Evolutionary conservation across 2,329 filamentous ascomycete genomes (phyloP).

Genomic region (Tympanopsis confertula): DNA sequence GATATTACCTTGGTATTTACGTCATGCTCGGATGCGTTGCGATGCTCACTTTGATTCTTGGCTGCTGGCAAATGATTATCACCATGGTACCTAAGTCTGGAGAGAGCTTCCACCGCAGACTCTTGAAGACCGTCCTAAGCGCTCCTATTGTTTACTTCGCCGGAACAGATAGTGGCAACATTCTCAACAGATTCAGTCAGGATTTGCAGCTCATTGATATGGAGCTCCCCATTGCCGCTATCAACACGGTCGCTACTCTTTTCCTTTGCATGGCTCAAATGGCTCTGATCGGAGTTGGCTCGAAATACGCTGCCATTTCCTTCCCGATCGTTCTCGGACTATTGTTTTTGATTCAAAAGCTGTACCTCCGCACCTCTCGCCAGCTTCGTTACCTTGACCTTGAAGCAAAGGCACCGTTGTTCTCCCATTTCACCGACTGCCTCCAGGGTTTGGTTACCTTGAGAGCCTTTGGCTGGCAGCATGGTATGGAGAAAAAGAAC

Average conservation of each 20-base stretch:
- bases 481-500: constrained; percentile 28
- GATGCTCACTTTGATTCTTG: constrained; percentile 19
- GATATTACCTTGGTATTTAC: constrained; percentile 7
- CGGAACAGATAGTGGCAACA: constrained; percentile 24
- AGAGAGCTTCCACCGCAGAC: constrained; percentile 28
- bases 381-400: constrained; percentile 50
- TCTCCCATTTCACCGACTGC: constrained; percentile 43
- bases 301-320: constrained; percentile 31
- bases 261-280: constrained; percentile 25
- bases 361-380: constrained; percentile 48
- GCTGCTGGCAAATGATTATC: constrained; percentile 15
- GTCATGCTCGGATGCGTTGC: constrained; percentile 14
- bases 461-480: constrained; percentile 43
- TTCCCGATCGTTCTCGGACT: constrained; percentile 34
- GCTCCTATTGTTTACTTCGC: constrained; percentile 29
- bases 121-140: constrained; percentile 33
- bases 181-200: constrained; percentile 32
- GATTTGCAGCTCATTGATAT: constrained; percentile 28
- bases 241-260: constrained; percentile 15
- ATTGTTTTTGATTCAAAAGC: constrained; percentile 38
- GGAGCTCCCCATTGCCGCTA: constrained; percentile 20
- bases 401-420: constrained; percentile 47
- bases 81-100: not conserved
- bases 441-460: constrained; percentile 42
- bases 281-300: constrained; percentile 31